Evolutionary conservation across 2,329 filamentous ascomycete genomes (phyloP).

Genomic region (Aspergillus melleus): DNA sequence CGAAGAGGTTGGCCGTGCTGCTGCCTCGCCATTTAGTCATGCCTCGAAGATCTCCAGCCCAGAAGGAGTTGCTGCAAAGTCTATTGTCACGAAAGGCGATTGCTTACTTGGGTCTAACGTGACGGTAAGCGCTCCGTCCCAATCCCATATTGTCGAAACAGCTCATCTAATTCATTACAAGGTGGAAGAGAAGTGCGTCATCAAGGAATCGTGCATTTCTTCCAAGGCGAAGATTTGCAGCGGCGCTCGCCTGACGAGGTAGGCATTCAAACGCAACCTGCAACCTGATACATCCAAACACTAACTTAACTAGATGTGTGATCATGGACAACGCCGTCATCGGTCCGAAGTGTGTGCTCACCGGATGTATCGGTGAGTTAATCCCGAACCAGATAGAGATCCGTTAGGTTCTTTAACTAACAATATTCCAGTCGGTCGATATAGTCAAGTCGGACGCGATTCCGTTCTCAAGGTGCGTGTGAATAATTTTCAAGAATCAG

Average conservation of each 20-base stretch:
- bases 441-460: constrained; percentile 79
- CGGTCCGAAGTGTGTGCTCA: constrained; percentile 79
- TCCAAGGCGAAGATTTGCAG: constrained; percentile 81
- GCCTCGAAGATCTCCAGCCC: constrained; percentile 78
- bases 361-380: constrained; percentile 68
- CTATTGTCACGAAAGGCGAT: constrained; percentile 79
- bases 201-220: constrained; percentile 89
- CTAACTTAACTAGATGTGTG: constrained; percentile 68
- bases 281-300: not conserved
- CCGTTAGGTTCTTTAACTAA: not conserved
- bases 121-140: constrained; percentile 30
- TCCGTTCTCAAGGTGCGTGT: constrained; percentile 62
- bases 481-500: not conserved
- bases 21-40: constrained; percentile 74
- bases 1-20: constrained; percentile 59
- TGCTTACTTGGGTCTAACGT: constrained; percentile 86
- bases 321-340: constrained; percentile 91
- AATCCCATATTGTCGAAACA: no score
- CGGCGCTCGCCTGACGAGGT: constrained; percentile 68
- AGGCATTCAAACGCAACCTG: not conserved
- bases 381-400: not conserved
- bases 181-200: constrained; percentile 83
- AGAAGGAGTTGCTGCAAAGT: constrained; percentile 74
- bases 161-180: constrained; percentile 24
- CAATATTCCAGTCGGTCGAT: constrained; percentile 61